A percentile compares a stretch with the other conserved stretches of the same genome.
phyloP scores from a whole-genome alignment of 371 early-diverging fungal species.

The Lichtheimia ornata region DNA sequence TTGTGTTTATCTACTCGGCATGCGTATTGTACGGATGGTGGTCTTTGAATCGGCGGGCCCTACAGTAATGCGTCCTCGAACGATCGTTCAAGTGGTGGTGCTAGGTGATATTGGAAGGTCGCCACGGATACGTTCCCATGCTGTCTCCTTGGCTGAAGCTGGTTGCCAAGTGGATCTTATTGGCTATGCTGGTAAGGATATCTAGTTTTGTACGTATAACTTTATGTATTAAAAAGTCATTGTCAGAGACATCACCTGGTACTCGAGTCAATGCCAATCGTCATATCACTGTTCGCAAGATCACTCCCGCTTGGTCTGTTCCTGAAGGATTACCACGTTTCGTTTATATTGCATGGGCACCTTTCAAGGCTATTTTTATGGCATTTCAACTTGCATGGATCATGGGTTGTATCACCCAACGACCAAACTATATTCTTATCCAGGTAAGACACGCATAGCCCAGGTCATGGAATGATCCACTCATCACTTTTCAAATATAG shows the following conservation, averaged over 20 bases:
- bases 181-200: constrained; percentile 71
- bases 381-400: constrained; percentile 47
- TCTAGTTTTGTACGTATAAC: no score
- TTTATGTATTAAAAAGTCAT: background rate
- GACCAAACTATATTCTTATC: constrained; percentile 74
- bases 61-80: constrained; percentile 23
- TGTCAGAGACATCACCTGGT: constrained; percentile 43
- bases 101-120: constrained; percentile 92
- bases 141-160: constrained; percentile 73
- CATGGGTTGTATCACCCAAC: constrained; percentile 42
- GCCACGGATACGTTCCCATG: constrained; percentile 96
- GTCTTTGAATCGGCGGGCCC: constrained; percentile 28
- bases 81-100: constrained; percentile 72
- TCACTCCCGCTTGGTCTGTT: constrained; percentile 49
- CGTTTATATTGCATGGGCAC: constrained; percentile 61
- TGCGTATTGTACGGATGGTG: constrained; percentile 37
- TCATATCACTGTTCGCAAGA: constrained; percentile 44
- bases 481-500: constrained; percentile 56
- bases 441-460: constrained; percentile 63
- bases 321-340: constrained; percentile 57
- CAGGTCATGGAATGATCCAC: constrained; percentile 1
- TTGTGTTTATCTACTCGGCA: constrained; percentile 39
- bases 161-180: constrained; percentile 81
- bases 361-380: constrained; percentile 62
- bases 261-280: constrained; percentile 36